Conservation (phyloP, 2,329 filamentous ascomycete species). For the Claviceps fusiformis region DNA sequence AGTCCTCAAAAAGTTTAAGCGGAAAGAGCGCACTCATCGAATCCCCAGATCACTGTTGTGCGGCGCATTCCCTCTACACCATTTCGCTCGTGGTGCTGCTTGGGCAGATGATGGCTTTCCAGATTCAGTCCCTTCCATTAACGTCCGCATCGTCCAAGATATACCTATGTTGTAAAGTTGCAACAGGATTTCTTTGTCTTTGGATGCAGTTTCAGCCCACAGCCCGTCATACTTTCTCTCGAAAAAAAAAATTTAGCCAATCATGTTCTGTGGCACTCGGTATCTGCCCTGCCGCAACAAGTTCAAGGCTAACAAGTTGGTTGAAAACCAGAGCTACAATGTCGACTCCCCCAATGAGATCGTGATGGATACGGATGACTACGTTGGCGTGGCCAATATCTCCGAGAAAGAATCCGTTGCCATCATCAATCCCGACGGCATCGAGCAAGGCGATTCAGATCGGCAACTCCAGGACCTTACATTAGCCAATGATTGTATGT, state of each 20-base stretch:
- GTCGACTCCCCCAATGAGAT: conserved; percentile 43
- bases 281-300: conserved; percentile 9
- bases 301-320: conserved; percentile 13
- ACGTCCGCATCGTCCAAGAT: background rate
- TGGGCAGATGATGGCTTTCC: background rate
- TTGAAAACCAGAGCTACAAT: conserved; percentile 32
- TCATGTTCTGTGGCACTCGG: conserved; percentile 11
- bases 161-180: background rate
- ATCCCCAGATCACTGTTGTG: background rate
- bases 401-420: conserved; percentile 38
- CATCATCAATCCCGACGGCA: conserved; percentile 40
- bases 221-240: conserved; percentile 6
- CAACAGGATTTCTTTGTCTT: background rate
- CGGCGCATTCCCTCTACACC: background rate
- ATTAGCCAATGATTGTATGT: conserved; percentile 41
- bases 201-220: background rate
- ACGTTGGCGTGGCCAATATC: conserved; percentile 34
- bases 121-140: background rate
- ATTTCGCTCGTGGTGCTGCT: background rate
- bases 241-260: background rate
- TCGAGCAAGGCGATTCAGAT: conserved; percentile 31
- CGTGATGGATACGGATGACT: conserved; percentile 42
- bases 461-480: conserved; percentile 31
- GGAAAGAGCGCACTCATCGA: background rate
- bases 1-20: background rate